Percentiles rank a stretch among this genome's conserved stretches.
Conservation (phyloP, 768 basidiomycete genomes). For the Mycena indigotica region DNA sequence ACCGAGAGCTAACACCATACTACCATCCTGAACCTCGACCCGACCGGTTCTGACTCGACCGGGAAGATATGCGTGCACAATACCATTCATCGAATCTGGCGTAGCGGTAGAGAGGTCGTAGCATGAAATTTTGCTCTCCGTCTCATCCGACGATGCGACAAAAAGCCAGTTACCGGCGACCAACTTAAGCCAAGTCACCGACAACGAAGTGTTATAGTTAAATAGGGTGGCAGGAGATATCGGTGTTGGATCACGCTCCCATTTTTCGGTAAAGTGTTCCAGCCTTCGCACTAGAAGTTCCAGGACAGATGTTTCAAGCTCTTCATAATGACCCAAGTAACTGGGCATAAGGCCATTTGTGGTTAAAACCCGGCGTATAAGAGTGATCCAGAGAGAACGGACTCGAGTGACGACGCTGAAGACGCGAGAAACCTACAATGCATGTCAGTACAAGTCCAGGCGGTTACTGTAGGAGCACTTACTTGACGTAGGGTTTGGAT, state of each 20-base stretch:
- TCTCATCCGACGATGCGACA: background rate
- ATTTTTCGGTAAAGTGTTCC: background rate
- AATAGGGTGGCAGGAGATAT: background rate
- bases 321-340: background rate
- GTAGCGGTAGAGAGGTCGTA: too few relatives aligned
- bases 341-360: background rate
- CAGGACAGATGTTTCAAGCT: background rate
- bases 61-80: background rate
- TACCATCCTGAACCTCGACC: background rate
- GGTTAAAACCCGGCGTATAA: background rate
- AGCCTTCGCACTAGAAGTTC: background rate
- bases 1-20: background rate
- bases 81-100: too few relatives aligned
- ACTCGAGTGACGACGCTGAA: background rate
- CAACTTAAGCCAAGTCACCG: background rate
- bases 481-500: background rate
- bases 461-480: too few relatives aligned
- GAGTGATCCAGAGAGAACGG: background rate
- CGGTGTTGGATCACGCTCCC: background rate
- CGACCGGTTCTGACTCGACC: background rate
- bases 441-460: too few relatives aligned
- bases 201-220: background rate
- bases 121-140: background rate
- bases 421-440: background rate
- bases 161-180: background rate